Conservation (phyloP, 257 asterid genomes). For the Fraxinus anomala region DNA sequence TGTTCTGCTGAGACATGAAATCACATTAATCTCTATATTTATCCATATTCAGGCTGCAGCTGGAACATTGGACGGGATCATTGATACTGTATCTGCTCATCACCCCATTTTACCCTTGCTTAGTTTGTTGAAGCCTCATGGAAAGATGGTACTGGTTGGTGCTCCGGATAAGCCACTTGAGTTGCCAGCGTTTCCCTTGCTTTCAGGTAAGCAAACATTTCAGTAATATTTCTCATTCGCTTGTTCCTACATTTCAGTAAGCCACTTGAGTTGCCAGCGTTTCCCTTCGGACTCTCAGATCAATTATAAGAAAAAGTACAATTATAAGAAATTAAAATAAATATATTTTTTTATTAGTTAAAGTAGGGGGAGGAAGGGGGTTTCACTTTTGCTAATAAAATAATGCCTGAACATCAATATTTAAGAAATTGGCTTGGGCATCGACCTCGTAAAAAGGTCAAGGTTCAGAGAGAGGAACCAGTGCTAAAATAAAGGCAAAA, state of each 20-base stretch:
- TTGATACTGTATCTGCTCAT: slow-evolving; percentile 54
- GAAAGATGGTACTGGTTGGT: slow-evolving; percentile 61
- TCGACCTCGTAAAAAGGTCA: no score
- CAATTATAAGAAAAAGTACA: background rate
- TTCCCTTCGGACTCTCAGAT: background rate
- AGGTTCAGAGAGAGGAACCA: no score
- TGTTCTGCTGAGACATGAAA: background rate
- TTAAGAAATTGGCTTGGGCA: no score
- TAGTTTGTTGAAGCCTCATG: slow-evolving; percentile 45
- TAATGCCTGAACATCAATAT: no score
- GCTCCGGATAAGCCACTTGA: slow-evolving; percentile 61
- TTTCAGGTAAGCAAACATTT: slow-evolving; percentile 34
- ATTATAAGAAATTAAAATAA: no score
- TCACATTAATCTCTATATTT: background rate
- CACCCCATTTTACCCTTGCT: slow-evolving; percentile 52
- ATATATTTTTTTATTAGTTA: no score
- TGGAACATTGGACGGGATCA: slow-evolving; percentile 53
- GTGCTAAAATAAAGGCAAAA: no score
- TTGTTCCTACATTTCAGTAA: no score
- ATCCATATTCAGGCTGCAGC: slow-evolving; percentile 42
- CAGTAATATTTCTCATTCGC: background rate
- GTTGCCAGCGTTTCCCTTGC: slow-evolving; percentile 43
- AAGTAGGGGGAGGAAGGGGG: no score
- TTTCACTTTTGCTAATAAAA: no score
- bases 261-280: no score